Evolutionary conservation across 1,284 basidiomycete species (phyloP).

Genomic region (Schizopora paradoxa): DNA sequence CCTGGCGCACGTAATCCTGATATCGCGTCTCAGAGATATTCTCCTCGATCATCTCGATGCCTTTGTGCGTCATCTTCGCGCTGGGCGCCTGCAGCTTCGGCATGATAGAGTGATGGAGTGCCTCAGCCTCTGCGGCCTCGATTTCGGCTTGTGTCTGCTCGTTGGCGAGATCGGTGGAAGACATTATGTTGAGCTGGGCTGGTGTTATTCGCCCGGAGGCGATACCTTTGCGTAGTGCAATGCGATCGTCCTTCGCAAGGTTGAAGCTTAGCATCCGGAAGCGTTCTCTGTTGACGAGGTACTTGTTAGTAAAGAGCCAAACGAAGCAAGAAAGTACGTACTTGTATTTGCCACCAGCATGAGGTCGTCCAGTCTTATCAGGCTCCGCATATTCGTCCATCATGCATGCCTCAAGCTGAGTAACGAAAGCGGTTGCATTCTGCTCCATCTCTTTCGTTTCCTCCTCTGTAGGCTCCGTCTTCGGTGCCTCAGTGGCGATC

Average conservation of each 20-base stretch:
- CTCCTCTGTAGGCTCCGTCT: slow-evolving; percentile 40
- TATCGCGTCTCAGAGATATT: slow-evolving; percentile 47
- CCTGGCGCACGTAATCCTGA: slow-evolving; percentile 46
- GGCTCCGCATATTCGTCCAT: slow-evolving; percentile 70
- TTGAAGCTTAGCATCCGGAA: slow-evolving; percentile 82
- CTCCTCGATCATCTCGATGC: slow-evolving; percentile 80
- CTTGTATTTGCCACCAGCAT: slow-evolving; percentile 77
- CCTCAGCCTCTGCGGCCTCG: slow-evolving; percentile 72
- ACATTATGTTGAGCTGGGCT: slow-evolving; percentile 72
- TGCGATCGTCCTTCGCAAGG: slow-evolving; percentile 68
- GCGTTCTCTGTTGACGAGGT: slow-evolving; percentile 53
- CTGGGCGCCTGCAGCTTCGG: slow-evolving; percentile 65
- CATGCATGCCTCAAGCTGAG: slow-evolving; percentile 62
- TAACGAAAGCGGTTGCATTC: slow-evolving; percentile 54
- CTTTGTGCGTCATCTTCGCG: slow-evolving; percentile 87
- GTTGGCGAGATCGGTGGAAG: slow-evolving; percentile 78
- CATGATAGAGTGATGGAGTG: slow-evolving; percentile 77
- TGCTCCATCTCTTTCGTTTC: slow-evolving; percentile 49
- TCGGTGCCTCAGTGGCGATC: slow-evolving; percentile 22
- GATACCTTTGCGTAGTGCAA: slow-evolving; percentile 70
- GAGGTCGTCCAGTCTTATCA: slow-evolving; percentile 64
- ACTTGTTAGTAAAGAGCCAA: slow-evolving; percentile 13
- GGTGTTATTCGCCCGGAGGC: slow-evolving; percentile 59
- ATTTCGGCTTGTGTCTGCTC: slow-evolving; percentile 78
- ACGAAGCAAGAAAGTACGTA: slow-evolving; percentile 33